Evolutionary conservation across 75 land plant genomes (phyloP).

Genomic region (Selaginella tamariscina): DNA sequence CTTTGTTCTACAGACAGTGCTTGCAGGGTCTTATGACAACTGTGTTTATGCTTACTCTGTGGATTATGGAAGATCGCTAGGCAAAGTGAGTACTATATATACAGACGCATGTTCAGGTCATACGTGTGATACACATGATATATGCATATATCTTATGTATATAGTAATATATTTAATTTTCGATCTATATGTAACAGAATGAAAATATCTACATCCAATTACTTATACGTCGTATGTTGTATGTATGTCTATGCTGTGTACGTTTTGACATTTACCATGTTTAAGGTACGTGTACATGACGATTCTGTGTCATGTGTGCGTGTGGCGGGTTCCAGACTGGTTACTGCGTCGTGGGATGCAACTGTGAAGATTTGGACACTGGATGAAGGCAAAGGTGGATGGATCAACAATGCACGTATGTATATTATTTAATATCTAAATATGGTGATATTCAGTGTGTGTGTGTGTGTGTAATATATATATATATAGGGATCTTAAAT

Average conservation of each 20-base stretch:
- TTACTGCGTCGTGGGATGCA: slow-evolving; percentile 39
- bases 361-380: slow-evolving; percentile 36
- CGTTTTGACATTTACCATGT: neutral
- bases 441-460: too few relatives aligned
- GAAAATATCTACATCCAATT: slow-evolving; percentile 34
- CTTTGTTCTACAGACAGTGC: too few relatives aligned
- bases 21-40: too few relatives aligned
- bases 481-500: too few relatives aligned
- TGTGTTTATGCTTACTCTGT: too few relatives aligned
- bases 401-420: too few relatives aligned
- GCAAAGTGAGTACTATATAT: too few relatives aligned
- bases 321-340: slow-evolving; percentile 17
- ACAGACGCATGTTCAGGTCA: slow-evolving; percentile 30
- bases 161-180: too few relatives aligned
- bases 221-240: slow-evolving; percentile 32
- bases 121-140: slow-evolving; percentile 25
- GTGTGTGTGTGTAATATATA: too few relatives aligned
- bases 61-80: too few relatives aligned
- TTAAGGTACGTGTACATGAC: slow-evolving; percentile 30
- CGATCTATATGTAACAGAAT: slow-evolving; percentile 16
- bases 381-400: slow-evolving; percentile 36
- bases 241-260: slow-evolving; percentile 29
- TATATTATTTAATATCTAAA: too few relatives aligned
- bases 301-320: slow-evolving; percentile 34
- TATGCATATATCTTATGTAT: slow-evolving; percentile 39